Evolutionary conservation across 2,329 filamentous ascomycete genomes (phyloP).

Genomic region (Phyllosticta paracitricarpa): DNA sequence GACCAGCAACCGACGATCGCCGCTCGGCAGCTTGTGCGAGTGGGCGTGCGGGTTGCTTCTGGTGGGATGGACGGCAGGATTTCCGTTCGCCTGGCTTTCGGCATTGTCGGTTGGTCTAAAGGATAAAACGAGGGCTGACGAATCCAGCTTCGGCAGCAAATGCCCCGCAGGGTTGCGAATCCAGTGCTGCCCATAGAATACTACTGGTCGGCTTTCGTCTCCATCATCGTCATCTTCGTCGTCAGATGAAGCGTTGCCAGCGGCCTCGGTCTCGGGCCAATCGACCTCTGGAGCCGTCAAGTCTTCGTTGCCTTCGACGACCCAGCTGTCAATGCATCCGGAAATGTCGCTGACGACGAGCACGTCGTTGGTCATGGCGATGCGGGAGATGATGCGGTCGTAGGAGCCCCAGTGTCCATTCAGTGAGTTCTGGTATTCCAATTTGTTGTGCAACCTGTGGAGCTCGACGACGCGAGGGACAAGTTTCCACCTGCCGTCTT

Average conservation of each 20-base stretch:
- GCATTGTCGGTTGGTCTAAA: slow-evolving; percentile 30
- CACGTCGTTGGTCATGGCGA: slow-evolving; percentile 67
- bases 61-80: slow-evolving; percentile 40
- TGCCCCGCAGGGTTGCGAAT: slow-evolving; percentile 58
- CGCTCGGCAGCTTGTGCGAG: slow-evolving; percentile 47
- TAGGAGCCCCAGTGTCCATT: slow-evolving; percentile 66
- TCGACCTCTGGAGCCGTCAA: slow-evolving; percentile 32
- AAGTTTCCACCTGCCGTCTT: slow-evolving; percentile 27
- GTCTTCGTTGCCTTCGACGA: slow-evolving; percentile 52
- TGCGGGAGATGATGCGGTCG: slow-evolving; percentile 61
- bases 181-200: slow-evolving; percentile 60
- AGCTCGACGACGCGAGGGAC: slow-evolving; percentile 30
- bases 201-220: slow-evolving; percentile 35
- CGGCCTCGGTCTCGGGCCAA: slow-evolving; percentile 15
- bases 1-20: slow-evolving; percentile 47
- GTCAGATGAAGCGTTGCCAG: slow-evolving; percentile 11
- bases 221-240: slow-evolving; percentile 30
- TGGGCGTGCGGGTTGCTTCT: slow-evolving; percentile 41
- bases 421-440: slow-evolving; percentile 24
- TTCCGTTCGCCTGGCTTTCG: slow-evolving; percentile 29
- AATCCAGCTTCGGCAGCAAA: slow-evolving; percentile 35
- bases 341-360: slow-evolving; percentile 72
- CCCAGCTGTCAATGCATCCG: slow-evolving; percentile 81
- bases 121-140: slow-evolving; percentile 35
- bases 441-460: slow-evolving; percentile 26